Evolutionary conservation across 805 yeast species (phyloP), one percentile per base, ranked within the genome.

Genomic region (Yamadazyma kitorensis): DNA sequence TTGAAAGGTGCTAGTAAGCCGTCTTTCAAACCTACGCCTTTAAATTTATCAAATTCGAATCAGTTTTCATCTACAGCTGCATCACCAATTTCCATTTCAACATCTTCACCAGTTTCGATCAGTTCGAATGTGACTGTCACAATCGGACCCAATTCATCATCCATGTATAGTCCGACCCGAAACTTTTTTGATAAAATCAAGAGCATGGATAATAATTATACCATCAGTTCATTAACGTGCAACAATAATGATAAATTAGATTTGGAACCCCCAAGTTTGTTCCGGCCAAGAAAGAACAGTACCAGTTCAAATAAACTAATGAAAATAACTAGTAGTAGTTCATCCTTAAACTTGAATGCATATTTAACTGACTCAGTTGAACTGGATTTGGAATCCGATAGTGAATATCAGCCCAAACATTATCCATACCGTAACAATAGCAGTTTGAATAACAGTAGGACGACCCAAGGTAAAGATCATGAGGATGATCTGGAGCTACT

Each of bases 301-400:
- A 29, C 53, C 12, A 31, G 47, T 6, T 54, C 64, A 2, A 48
- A 41, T 23, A 52, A 55, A 5, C 48, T 66, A 8, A 43, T 54
- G 33, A 51, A 61, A 22, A 61, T 67, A 23, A 53, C 70, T 24
- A 61, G 69, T 38, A 60, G 68, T 19, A 59, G 61, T 36, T 60
- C 68, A 16, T 60, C 68, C 18, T 49, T 67, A 21, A 67, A 67
- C 40, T 53, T 67, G 29, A 61, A 66, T 37, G 72, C 68, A 7
- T 67, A 63, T 39, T 52, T 67, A 34, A 64, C 69, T 11, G 71
- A 63, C 34, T 21, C 31, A 10, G 24, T 26, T 10, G 18, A 12
- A 18, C 14, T n/a, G n/a, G 25, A 10, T 5, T 29, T 25, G 5
- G 36, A 20, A 8, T 22, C 12, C 21, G 37, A 23, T 17, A 17